Percentiles rank a stretch among this genome's conserved stretches.
Conservation (phyloP, 352 stramenopile genomes). For the Phytophthora aleatoria region DNA sequence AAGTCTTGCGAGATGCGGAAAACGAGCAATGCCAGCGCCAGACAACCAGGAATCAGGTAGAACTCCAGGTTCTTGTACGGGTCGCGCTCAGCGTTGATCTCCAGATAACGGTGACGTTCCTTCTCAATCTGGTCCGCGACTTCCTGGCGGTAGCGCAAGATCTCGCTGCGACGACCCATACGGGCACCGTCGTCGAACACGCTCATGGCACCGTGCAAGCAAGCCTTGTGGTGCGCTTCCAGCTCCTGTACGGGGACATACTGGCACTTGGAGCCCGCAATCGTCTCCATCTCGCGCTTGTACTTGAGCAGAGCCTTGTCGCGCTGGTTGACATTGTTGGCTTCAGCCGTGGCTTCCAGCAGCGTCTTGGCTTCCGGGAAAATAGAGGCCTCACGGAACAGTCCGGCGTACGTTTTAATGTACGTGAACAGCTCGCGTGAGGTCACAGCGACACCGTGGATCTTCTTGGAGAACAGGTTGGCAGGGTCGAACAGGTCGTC, state of each 20-base stretch:
- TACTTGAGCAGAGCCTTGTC: conserved; percentile 90
- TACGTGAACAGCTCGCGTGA: conserved; percentile 95
- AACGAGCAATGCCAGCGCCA: conserved; percentile 90
- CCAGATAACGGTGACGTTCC: conserved; percentile 90
- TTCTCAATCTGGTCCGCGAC: conserved; percentile 91
- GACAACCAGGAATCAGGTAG: conserved; percentile 91
- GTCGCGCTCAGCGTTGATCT: conserved; percentile 96
- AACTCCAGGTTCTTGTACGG: conserved; percentile 94
- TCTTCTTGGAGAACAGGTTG: conserved; percentile 92
- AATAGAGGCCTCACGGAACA: conserved; percentile 95
- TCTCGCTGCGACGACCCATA: conserved; percentile 93
- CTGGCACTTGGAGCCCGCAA: conserved; percentile 81
- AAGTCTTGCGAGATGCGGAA: conserved; percentile 88
- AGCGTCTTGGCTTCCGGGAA: conserved; percentile 98
- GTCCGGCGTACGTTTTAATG: conserved; percentile 95
- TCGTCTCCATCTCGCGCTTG: conserved; percentile 94
- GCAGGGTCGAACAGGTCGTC: conserved; percentile 92
- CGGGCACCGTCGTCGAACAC: conserved; percentile 95
- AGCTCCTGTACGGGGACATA: conserved; percentile 93
- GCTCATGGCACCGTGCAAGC: conserved; percentile 77
- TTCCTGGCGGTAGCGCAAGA: conserved; percentile 85
- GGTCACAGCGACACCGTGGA: conserved; percentile 93
- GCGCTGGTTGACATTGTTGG: conserved; percentile 97
- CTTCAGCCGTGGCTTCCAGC: conserved; percentile 96
- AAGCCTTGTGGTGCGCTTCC: conserved; percentile 86